These are phyloP conservation scores for Lipomyces spencermartinsiae DNA, from an alignment of 805 yeast genomes.

Conservation along the genomic window DNA sequence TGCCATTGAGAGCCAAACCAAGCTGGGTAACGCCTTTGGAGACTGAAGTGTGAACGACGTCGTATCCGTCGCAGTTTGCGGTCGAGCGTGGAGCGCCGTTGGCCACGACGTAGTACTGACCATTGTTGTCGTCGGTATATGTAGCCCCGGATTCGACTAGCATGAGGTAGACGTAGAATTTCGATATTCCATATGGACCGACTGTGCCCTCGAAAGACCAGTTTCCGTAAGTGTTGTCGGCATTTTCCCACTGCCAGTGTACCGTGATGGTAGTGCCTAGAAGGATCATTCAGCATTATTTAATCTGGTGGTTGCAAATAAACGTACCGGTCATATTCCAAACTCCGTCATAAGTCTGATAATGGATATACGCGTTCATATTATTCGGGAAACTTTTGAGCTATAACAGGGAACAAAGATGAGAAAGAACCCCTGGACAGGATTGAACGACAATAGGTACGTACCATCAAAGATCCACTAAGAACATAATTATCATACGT, in stretches of 20 bases:
- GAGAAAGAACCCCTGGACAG: background rate
- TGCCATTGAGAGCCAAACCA: slow-evolving; percentile 5
- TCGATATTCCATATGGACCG: background rate
- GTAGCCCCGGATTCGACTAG: background rate
- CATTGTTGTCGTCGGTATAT: slow-evolving; percentile 3
- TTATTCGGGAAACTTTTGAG: background rate
- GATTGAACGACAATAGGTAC: background rate
- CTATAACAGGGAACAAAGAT: background rate
- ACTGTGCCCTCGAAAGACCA: background rate
- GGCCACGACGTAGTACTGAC: background rate
- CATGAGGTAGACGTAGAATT: background rate
- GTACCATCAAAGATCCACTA: slow-evolving; percentile 1
- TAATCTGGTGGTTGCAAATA: background rate
- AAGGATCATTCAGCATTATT: background rate
- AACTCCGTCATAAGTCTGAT: background rate
- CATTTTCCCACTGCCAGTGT: slow-evolving; percentile 2
- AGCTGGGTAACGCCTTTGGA: background rate
- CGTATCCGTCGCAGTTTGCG: background rate
- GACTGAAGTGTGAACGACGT: slow-evolving; percentile 2
- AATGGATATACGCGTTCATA: slow-evolving; percentile 1
- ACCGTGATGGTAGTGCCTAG: background rate
- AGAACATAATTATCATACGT: slow-evolving; percentile 1
- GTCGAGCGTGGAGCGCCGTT: slow-evolving; percentile 8
- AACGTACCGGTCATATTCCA: slow-evolving; percentile 5
- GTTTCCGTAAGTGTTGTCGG: slow-evolving; percentile 7